These are phyloP conservation scores for Volvox africanus DNA, from an alignment of 139 green algal species.

Conservation along the genomic window DNA sequence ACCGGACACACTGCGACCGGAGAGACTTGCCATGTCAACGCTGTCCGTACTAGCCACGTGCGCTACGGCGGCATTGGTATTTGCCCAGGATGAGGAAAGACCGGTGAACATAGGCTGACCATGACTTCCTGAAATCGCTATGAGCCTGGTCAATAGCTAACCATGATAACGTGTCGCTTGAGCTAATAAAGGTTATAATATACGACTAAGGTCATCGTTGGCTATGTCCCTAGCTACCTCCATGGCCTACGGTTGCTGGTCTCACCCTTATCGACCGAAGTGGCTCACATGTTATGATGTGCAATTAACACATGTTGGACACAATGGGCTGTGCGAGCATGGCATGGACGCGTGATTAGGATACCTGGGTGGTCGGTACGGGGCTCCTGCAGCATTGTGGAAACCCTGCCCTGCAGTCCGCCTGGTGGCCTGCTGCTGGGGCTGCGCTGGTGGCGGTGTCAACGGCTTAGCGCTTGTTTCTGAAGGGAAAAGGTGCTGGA, in stretches of 20 bases:
- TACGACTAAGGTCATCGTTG: too few relatives aligned
- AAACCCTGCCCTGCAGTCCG: neutral
- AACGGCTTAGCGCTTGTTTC: slow-evolving; percentile 16
- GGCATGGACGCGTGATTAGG: neutral
- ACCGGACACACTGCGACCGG: slow-evolving; percentile 37
- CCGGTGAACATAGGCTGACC: neutral
- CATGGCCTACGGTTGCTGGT: too few relatives aligned
- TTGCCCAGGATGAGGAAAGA: slow-evolving; percentile 9
- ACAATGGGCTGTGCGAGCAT: neutral
- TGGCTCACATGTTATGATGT: too few relatives aligned
- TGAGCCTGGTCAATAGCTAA: neutral
- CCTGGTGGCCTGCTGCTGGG: neutral
- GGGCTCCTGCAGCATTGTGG: neutral
- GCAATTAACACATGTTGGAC: neutral
- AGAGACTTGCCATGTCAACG: neutral
- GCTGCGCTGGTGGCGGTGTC: neutral
- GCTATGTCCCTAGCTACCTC: too few relatives aligned
- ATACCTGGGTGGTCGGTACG: slow-evolving; percentile 27
- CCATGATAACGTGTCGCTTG: too few relatives aligned
- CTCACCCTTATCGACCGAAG: too few relatives aligned
- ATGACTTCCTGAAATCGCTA: neutral
- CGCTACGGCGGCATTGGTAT: neutral
- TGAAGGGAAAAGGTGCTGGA: slow-evolving; percentile 67
- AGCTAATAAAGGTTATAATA: too few relatives aligned
- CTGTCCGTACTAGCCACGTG: neutral